A percentile compares a stretch with the other conserved stretches of the same genome.
These are phyloP conservation scores for Eucalyptus cloeziana DNA, from an alignment of 345 rosid species.

Conservation along the genomic window DNA sequence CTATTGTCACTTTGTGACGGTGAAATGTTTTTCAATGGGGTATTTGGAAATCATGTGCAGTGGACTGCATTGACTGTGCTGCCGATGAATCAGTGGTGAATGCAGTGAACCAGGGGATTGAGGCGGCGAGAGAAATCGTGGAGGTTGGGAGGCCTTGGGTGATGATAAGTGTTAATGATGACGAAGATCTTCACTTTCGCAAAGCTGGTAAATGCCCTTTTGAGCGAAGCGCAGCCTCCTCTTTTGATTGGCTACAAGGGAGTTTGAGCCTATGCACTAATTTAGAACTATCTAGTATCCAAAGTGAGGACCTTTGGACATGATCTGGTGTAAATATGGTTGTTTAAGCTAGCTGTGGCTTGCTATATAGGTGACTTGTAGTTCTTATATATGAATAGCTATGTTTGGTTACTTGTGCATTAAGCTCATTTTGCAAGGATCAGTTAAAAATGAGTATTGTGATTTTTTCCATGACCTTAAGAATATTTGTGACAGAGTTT, in stretches of 20 bases:
- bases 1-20: background rate
- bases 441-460: background rate
- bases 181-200: slow-evolving; percentile 54
- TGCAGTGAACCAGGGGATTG: slow-evolving; percentile 50
- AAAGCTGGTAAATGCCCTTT: slow-evolving; percentile 31
- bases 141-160: slow-evolving; percentile 50
- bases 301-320: background rate
- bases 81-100: slow-evolving; percentile 48
- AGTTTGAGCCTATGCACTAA: background rate
- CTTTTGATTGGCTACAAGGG: background rate
- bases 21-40: background rate
- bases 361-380: too few relatives aligned
- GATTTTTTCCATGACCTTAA: background rate
- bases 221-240: background rate
- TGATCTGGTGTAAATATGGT: background rate
- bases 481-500: slow-evolving; percentile 16
- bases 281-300: background rate
- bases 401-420: background rate
- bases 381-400: background rate
- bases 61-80: slow-evolving; percentile 64
- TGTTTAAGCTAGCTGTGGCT: background rate
- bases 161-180: slow-evolving; percentile 56
- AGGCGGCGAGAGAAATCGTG: slow-evolving; percentile 27
- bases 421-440: background rate
- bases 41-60: slow-evolving; percentile 1